phyloP scores from a whole-genome alignment of 345 rosid genomes.

The Citrus cavaleriei region DNA sequence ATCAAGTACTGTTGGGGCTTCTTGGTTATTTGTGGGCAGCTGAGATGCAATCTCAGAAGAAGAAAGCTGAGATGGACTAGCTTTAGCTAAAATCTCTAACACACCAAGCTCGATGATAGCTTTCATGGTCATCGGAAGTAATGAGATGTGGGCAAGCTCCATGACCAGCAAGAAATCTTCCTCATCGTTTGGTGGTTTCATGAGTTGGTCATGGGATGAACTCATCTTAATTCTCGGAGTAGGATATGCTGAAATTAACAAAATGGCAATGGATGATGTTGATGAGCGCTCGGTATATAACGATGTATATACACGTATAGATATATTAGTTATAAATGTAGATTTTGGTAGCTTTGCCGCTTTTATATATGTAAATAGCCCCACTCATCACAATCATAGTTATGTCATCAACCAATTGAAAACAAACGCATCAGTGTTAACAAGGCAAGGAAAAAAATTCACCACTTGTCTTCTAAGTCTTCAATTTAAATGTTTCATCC shows the following conservation, averaged over 20 bases:
- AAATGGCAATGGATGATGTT: no score
- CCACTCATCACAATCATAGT: no score
- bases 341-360: no score
- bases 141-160: conserved; percentile 8
- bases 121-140: conserved; percentile 24
- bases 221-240: background rate
- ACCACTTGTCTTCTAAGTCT: no score
- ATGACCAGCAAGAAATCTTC: conserved; percentile 13
- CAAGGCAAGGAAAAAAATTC: no score
- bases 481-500: no score
- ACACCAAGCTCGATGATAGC: background rate
- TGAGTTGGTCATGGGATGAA: background rate
- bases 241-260: background rate
- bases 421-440: no score
- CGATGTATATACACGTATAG: no score
- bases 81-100: conserved; percentile 24
- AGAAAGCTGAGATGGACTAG: conserved; percentile 17
- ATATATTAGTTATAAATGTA: no score
- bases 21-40: conserved; percentile 14
- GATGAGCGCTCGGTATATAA: no score
- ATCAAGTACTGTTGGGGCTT: conserved; percentile 24
- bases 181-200: background rate
- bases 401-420: no score
- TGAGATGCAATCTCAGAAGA: conserved; percentile 26
- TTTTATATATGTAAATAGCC: no score